phyloP scores from a whole-genome alignment of 139 green algal genomes.

The Coelastrella sp. region DNA sequence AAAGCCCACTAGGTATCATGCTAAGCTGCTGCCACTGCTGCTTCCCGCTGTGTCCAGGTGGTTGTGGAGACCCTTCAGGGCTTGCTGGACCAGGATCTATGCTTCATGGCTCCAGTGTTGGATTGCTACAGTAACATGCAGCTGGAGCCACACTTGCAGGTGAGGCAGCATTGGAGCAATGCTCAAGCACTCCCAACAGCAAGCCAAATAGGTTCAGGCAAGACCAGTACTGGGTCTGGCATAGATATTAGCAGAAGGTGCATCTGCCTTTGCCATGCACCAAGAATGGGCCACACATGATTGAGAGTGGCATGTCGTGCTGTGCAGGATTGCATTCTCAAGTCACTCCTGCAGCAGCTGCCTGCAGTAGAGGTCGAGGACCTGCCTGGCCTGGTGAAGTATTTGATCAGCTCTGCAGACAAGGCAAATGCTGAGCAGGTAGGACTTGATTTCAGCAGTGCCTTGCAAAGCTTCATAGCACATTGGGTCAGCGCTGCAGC shows the following conservation, averaged over 20 bases:
- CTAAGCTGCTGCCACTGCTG: background rate
- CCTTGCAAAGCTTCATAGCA: background rate
- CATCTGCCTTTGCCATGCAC: no score
- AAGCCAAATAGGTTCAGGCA: background rate
- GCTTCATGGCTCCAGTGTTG: conserved; percentile 47
- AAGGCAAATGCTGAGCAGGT: conserved; percentile 33
- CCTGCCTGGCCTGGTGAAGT: conserved; percentile 50
- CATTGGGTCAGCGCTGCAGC: background rate
- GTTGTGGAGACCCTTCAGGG: conserved; percentile 44
- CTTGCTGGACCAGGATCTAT: conserved; percentile 49
- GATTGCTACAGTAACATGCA: conserved; percentile 54
- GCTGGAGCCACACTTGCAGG: conserved; percentile 53
- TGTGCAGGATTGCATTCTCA: conserved; percentile 11
- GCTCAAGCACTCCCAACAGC: background rate
- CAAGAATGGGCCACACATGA: no score
- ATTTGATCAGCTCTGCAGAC: background rate
- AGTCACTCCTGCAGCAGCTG: conserved; percentile 38
- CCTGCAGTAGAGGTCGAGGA: conserved; percentile 51
- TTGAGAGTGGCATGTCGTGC: no score
- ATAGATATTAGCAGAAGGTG: no score
- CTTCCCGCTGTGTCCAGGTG: conserved; percentile 9
- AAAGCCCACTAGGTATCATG: background rate
- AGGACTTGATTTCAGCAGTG: background rate
- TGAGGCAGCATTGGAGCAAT: background rate
- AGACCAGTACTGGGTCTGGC: no score